Conservation (phyloP, 192 early-diverging fungal genomes). For the Coemansia sp. region DNA sequence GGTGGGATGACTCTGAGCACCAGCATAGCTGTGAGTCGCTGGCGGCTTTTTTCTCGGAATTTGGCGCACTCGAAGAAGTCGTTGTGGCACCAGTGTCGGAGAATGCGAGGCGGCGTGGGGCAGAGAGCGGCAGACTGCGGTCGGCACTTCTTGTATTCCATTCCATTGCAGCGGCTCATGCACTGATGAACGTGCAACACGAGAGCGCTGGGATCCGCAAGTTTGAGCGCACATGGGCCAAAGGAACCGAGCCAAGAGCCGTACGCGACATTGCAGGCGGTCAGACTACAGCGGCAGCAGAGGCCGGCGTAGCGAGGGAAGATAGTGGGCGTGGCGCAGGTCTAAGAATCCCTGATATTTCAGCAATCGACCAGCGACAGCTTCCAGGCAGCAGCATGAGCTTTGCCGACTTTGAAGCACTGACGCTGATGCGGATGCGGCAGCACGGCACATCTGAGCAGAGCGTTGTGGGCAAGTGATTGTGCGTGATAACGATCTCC, state of each 20-base stretch:
- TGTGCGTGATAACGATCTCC: constrained; percentile 6
- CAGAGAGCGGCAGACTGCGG: not conserved
- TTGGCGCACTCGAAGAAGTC: constrained; percentile 44
- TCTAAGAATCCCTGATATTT: constrained; percentile 20
- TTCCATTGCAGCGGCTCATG: constrained; percentile 37
- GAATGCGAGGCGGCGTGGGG: constrained; percentile 3
- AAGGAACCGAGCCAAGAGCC: constrained; percentile 24
- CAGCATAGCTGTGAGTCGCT: constrained; percentile 12
- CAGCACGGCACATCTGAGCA: constrained; percentile 10
- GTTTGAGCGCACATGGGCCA: constrained; percentile 36
- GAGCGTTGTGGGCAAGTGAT: not conserved
- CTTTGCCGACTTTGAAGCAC: constrained; percentile 46
- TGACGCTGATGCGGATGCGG: constrained; percentile 52
- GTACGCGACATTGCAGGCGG: constrained; percentile 13
- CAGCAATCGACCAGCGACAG: constrained; percentile 25
- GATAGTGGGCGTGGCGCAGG: not conserved
- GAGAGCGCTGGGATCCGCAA: constrained; percentile 1
- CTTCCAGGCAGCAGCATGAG: constrained; percentile 28
- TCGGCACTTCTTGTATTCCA: constrained; percentile 44
- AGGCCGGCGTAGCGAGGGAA: not conserved
- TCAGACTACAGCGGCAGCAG: not conserved
- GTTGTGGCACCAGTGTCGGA: constrained; percentile 35
- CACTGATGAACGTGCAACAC: constrained; percentile 29
- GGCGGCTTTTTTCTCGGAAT: constrained; percentile 20
- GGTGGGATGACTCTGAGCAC: constrained; percentile 19